These are phyloP conservation scores for Kwoniella sp. DNA, from an alignment of 768 basidiomycete species.

Conservation along the genomic window DNA sequence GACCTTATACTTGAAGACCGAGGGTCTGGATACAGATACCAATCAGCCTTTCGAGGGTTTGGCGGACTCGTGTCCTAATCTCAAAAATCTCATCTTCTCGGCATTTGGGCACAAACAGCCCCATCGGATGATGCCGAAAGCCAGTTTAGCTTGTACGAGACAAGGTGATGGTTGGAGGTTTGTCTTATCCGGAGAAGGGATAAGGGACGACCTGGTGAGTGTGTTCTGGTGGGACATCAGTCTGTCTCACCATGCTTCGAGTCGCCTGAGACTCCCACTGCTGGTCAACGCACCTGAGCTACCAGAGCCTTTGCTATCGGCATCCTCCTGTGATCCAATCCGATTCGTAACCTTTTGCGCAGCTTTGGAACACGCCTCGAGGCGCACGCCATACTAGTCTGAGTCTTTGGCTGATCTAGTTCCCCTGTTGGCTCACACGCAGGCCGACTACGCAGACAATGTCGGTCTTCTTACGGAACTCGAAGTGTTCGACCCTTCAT, in stretches of 20 bases:
- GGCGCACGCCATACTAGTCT: constrained; percentile 3
- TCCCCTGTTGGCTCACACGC: too few relatives aligned
- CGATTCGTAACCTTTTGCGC: too few relatives aligned
- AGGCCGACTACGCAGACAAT: background rate
- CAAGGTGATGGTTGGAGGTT: background rate
- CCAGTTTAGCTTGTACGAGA: background rate
- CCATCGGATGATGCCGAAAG: background rate
- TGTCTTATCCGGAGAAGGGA: background rate
- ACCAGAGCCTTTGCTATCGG: too few relatives aligned
- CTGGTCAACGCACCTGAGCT: too few relatives aligned
- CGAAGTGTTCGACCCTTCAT: constrained; percentile 1
- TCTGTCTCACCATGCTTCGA: too few relatives aligned
- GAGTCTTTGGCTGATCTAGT: too few relatives aligned
- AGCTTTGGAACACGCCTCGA: too few relatives aligned
- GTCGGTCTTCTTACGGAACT: background rate
- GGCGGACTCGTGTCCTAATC: background rate
- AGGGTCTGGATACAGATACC: background rate
- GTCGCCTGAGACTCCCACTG: too few relatives aligned
- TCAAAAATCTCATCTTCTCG: background rate
- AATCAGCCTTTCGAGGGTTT: background rate
- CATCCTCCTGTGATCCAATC: too few relatives aligned
- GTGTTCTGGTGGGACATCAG: background rate
- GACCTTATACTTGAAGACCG: constrained; percentile 3
- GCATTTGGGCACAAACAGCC: background rate
- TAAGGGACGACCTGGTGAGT: background rate